Conservation (phyloP, 768 basidiomycete genomes). For the Brasilioporus rufonigricans region DNA sequence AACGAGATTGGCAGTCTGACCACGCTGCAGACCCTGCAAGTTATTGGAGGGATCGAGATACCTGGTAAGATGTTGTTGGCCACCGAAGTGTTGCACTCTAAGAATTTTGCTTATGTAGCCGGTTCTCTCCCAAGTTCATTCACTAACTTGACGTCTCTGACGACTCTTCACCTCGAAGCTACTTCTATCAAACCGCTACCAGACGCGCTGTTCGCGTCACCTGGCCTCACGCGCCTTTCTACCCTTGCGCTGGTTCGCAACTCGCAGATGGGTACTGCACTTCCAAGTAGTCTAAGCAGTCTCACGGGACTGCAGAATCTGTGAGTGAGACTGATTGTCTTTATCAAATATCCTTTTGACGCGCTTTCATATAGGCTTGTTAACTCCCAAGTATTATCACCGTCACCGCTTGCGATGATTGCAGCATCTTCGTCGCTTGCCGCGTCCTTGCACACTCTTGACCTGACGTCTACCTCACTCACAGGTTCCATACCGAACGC, state of each 20-base stretch:
- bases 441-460: constrained; percentile 35
- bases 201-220: constrained; percentile 32
- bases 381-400: constrained; percentile 35
- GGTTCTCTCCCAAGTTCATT: constrained; percentile 42
- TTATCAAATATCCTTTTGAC: background rate
- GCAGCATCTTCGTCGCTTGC: constrained; percentile 32
- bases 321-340: constrained; percentile 26
- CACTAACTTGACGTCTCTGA: constrained; percentile 35
- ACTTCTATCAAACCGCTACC: constrained; percentile 39
- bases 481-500: constrained; percentile 35
- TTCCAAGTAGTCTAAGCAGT: constrained; percentile 36
- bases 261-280: constrained; percentile 34
- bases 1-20: constrained; percentile 40
- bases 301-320: constrained; percentile 36
- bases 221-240: constrained; percentile 32
- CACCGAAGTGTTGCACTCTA: background rate
- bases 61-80: constrained; percentile 36
- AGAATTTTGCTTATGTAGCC: constrained; percentile 25
- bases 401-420: constrained; percentile 32
- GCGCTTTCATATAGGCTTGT: constrained; percentile 28
- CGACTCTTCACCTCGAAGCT: constrained; percentile 40
- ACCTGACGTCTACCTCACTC: constrained; percentile 41
- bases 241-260: constrained; percentile 41
- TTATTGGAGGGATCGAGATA: constrained; percentile 40
- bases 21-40: constrained; percentile 35